Conservation (phyloP, 2,329 filamentous ascomycete species). For the Claviceps paspali region DNA sequence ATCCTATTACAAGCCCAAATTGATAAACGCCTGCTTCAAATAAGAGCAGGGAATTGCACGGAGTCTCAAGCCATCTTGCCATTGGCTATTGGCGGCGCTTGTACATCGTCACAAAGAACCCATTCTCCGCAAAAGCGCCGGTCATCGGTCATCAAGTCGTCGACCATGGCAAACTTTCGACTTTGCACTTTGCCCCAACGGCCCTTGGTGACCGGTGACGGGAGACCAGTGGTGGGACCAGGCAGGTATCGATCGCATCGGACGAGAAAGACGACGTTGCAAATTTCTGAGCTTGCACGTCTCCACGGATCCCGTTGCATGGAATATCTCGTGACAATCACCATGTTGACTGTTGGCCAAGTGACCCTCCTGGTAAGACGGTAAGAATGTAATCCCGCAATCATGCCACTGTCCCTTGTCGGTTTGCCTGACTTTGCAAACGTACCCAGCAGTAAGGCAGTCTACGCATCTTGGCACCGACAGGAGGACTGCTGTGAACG, state of each 20-base stretch:
- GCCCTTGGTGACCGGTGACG: not conserved
- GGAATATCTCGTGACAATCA: not conserved
- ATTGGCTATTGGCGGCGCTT: no score
- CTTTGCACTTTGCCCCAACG: not conserved
- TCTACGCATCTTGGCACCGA: no score
- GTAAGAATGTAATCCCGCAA: not conserved
- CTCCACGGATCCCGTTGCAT: not conserved
- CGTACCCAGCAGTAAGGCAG: no score
- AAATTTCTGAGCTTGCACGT: not conserved
- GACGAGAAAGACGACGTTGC: not conserved
- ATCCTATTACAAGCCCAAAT: constrained; percentile 6
- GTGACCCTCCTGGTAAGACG: no score
- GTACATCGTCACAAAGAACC: no score
- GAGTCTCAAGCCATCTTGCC: not conserved
- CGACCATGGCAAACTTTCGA: no score
- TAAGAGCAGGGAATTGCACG: not conserved
- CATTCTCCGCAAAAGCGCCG: constrained; percentile 1
- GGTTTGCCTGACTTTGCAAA: no score
- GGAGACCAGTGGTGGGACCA: no score
- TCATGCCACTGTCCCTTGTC: no score
- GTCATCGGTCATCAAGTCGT: not conserved
- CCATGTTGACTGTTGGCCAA: not conserved
- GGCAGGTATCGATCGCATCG: no score
- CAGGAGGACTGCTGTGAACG: no score
- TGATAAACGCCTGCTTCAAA: no score